Base-by-base conservation (phyloP, 2,329 filamentous ascomycete genomes). In the Xylariaceae sp. region DNA sequence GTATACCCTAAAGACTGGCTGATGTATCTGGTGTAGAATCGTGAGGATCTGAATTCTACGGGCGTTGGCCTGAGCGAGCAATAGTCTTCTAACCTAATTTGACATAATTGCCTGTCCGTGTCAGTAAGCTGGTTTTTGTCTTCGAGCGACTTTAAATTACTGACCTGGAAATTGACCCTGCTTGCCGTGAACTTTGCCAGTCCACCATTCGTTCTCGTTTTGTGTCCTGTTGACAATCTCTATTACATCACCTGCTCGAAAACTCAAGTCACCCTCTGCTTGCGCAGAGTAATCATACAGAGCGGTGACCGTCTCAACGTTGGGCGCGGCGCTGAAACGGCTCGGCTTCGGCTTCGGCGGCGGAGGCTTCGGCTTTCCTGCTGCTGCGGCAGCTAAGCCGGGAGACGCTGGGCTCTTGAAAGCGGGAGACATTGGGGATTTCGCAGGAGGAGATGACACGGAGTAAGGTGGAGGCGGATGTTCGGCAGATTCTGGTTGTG, bases 141-240 rank as follows among this genome's bases (percentile, higher is more conserved):
- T 11, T n/a, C 9, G 13, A n/a, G 15, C 12, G 24, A 13, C 13
- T 12, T 13, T 17, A 13, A 13, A 4, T 3, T 19, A 64, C 80
- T 61, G 74, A 95, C 93, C 93, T 68, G 93, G 93, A 64, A 98
- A 98, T 61, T 97, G 91, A 19, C 93, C 93, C 59, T 87, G 73
- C 66, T 84, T 85, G 37, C 86, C 89, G 44, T 85, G 74, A 40
- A 95, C 61, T 61, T 81, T 87, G 29, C 93, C 93, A 8, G 76
- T 83, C 93, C 93, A 98, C 93, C 93, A 98, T 65, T 98, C 93
- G 54, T 98, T 97, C 38, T 88, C 83, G 57, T 95, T 96, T 48
- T 78, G 74, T n/a, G 89, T 95, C 52, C 87, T 78, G 45, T 75
- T 76, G 2, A 93, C 64, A 53, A 98, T 90, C 64, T 97, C 90